Conservation (phyloP, 495 filamentous ascomycete species). For the Hypoxylon lienhwacheense region DNA sequence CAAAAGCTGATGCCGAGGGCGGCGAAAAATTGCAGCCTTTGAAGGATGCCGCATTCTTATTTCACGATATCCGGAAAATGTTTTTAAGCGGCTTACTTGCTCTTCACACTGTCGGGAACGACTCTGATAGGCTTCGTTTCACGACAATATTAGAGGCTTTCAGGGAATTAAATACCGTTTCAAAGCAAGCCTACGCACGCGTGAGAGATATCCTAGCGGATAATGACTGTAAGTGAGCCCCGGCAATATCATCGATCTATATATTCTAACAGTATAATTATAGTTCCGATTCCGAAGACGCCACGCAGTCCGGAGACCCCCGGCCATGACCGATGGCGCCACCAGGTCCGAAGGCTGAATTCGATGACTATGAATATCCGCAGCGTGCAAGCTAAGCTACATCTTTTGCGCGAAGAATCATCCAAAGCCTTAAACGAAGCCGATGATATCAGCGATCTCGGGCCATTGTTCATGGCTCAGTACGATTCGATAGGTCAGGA, state of each 20-base stretch:
- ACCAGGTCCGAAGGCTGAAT: slow-evolving; percentile 81
- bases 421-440: slow-evolving; percentile 72
- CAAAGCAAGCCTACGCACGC: slow-evolving; percentile 55
- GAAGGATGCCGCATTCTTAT: slow-evolving; percentile 74
- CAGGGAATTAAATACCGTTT: slow-evolving; percentile 59
- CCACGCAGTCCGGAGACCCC: slow-evolving; percentile 72
- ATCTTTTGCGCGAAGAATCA: slow-evolving; percentile 87
- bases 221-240: slow-evolving; percentile 69
- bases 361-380: slow-evolving; percentile 88
- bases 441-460: slow-evolving; percentile 72
- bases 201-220: slow-evolving; percentile 73
- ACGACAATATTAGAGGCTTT: slow-evolving; percentile 76
- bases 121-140: slow-evolving; percentile 79
- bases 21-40: slow-evolving; percentile 76
- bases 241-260: slow-evolving; percentile 21
- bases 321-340: slow-evolving; percentile 74
- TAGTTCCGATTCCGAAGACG: slow-evolving; percentile 57
- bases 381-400: slow-evolving; percentile 91
- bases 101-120: slow-evolving; percentile 81
- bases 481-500: slow-evolving; percentile 94
- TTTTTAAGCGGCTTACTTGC: slow-evolving; percentile 85
- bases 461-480: slow-evolving; percentile 74
- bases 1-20: slow-evolving; percentile 67
- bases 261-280: slow-evolving; percentile 43
- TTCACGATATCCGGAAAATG: slow-evolving; percentile 78